Evolutionary conservation across 768 basidiomycete species (phyloP), one percentile per base, ranked within the genome.

Genomic region (Melanogaster broomeanus): DNA sequence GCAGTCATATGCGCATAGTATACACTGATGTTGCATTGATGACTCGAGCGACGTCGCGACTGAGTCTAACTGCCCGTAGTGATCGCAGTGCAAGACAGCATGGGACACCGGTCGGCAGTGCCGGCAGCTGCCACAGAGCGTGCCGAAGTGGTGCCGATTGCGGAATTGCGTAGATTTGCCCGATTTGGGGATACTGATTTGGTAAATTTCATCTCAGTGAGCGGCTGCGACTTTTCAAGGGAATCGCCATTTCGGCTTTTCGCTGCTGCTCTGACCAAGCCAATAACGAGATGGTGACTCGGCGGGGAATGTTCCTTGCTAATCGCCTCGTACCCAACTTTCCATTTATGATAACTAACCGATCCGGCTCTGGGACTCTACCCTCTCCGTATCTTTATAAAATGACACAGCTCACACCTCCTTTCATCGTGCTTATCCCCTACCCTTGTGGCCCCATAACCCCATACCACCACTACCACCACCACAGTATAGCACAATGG

Each of bases 341-440:
- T 58, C 69, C 65, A 42, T 55, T 65, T 67, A 51, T 46, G 66
- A 64, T 53, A 53, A 43, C n/a, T 56, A 39, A 56, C 68, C 68
- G 68, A 70, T 68, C 66, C 66, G 69, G 68, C 69, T 61, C 72
- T n/a, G n/a, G n/a, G n/a, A n/a, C n/a, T 66, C 58, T 61, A 39
- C 13, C 61, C 49, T 31, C 45, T 52, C 59, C 62, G 62, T 53
- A 39, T 62, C 65, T 65, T 60, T 70, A 75, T 73, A 70, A 67
- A 63, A 37, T 12, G n/a, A 30, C 30, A 10, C 30, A 10, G 9
- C 30, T 30, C 49, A 44, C 33, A 45, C 42, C 35, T 18, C 27
- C 50, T 11, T 30, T 11, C 30, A 30, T 11, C 11, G 25, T 30
- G 30, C 10, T 12, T 2, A 25, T 48, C 16, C 37, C 37, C 39